Evolutionary conservation across 1,284 basidiomycete genomes (phyloP), one percentile per base, ranked within the genome.

Genomic region (Baeospora myosura): DNA sequence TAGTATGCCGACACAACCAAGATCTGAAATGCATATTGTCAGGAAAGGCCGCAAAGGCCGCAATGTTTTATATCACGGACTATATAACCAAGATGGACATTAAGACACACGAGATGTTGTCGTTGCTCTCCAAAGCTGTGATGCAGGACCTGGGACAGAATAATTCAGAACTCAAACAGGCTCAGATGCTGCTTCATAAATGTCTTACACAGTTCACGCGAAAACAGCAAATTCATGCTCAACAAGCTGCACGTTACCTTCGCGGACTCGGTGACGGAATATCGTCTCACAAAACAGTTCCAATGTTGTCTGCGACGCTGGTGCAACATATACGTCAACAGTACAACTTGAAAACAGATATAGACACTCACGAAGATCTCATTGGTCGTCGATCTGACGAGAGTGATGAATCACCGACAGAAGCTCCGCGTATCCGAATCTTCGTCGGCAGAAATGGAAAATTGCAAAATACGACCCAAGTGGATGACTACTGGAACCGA

Each of bases 61-160:
- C 57, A 0, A 30, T 60, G 7, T 52, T 58, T 20, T 61, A 61
- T 41, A 55, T 60, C 12, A 58, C 59, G 0, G 53, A 60, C 39
- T 61, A 61, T 37, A 60, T 61, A 10, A 59, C 54, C 0, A 62
- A 62, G 34, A 41, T 55, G 3, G 41, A 51, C 8, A 18, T 57
- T 3, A 53, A 54, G 17, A 45, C 54, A 4, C 50, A 56, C 25
- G 32, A 48, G 7, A 24, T 44, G 12, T 24, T 47, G 3, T 36
- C 38, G 5, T 18, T 47, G 5, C 25, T 43, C 2, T 43, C 38
- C 4, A 33, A 36, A 25, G 50, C 52, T n/a, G 52, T 51, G 0
- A 52, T 49, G 29, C 46, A 50, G n/a, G 51, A 50, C 2, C 32
- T 56, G 3, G 40, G 49, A n/a, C 20, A 43, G 4, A 52, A 56